Conservation (phyloP, 257 asterid species). For the Primulina eburnea region DNA sequence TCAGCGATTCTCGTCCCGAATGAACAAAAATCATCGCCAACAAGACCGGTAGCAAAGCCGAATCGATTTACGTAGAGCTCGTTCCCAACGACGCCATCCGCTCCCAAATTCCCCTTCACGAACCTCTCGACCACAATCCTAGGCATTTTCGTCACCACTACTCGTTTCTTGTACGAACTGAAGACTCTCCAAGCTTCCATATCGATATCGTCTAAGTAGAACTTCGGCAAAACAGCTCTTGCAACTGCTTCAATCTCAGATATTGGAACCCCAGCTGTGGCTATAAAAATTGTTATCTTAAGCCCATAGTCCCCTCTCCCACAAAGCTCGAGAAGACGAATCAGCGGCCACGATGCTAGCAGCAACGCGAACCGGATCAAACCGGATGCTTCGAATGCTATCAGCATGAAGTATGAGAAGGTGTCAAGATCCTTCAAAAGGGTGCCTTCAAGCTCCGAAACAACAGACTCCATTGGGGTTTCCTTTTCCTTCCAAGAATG, state of each 20-base stretch:
- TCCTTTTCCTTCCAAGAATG: neutral
- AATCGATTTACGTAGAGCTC: slow-evolving; percentile 53
- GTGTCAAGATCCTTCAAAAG: slow-evolving; percentile 58
- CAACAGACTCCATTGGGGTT: slow-evolving; percentile 43
- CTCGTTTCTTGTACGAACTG: slow-evolving; percentile 39
- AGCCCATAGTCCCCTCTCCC: slow-evolving; percentile 55
- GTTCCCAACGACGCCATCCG: slow-evolving; percentile 61
- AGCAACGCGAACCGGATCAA: slow-evolving; percentile 57
- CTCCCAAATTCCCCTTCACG: slow-evolving; percentile 66
- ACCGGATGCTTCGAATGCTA: slow-evolving; percentile 88
- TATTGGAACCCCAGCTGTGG: slow-evolving; percentile 51
- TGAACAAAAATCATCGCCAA: slow-evolving; percentile 35
- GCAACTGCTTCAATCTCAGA: slow-evolving; percentile 65
- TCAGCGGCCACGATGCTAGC: slow-evolving; percentile 56
- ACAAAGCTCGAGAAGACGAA: slow-evolving; percentile 42
- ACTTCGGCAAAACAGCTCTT: slow-evolving; percentile 79
- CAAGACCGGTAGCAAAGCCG: slow-evolving; percentile 64
- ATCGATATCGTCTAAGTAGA: slow-evolving; percentile 59
- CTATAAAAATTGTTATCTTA: slow-evolving; percentile 56
- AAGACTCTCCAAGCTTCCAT: slow-evolving; percentile 67
- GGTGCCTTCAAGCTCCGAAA: slow-evolving; percentile 70
- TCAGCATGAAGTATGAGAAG: slow-evolving; percentile 77
- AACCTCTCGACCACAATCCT: slow-evolving; percentile 79
- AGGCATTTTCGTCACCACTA: slow-evolving; percentile 72
- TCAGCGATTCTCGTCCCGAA: slow-evolving; percentile 30